These are phyloP conservation scores for Penicillium canariense DNA, from an alignment of 495 filamentous ascomycete species.

Conservation along the genomic window DNA sequence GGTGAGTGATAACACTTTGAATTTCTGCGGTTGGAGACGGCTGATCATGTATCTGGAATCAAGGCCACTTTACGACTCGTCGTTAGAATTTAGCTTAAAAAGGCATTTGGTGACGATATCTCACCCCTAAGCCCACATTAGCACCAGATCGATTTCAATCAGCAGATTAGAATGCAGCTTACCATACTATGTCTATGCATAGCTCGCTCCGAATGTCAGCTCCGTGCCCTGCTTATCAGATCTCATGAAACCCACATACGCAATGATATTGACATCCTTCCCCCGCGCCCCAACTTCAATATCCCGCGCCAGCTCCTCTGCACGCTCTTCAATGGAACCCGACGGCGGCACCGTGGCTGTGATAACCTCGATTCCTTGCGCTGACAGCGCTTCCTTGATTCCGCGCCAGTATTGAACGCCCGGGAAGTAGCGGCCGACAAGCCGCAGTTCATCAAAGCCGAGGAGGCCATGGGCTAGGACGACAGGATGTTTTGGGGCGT, in stretches of 20 bases:
- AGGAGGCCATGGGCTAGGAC: constrained; percentile 88
- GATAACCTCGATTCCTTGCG: constrained; percentile 75
- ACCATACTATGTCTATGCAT: constrained; percentile 69
- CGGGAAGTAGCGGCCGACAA: constrained; percentile 69
- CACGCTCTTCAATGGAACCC: constrained; percentile 74
- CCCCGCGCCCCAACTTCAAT: constrained; percentile 66
- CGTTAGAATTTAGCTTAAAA: neutral
- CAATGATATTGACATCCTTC: constrained; percentile 83
- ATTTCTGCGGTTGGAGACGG: constrained; percentile 63
- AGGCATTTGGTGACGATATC: constrained; percentile 7
- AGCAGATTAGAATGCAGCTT: constrained; percentile 14
- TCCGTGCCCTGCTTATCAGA: too few relatives aligned
- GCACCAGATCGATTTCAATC: neutral
- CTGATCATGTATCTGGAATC: constrained; percentile 94
- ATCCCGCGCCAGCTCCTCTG: constrained; percentile 59
- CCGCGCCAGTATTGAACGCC: constrained; percentile 90
- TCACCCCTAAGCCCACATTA: constrained; percentile 43
- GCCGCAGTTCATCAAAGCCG: constrained; percentile 80
- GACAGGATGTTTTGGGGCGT: constrained; percentile 65
- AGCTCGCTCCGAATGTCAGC: constrained; percentile 12
- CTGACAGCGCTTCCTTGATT: constrained; percentile 72
- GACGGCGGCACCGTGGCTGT: constrained; percentile 76
- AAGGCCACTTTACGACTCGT: constrained; percentile 62
- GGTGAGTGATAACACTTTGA: constrained; percentile 75
- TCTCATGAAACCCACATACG: constrained; percentile 50